Evolutionary conservation across 148 eudicot species (phyloP).

Genomic region (Vaccinium vitisidaea): DNA sequence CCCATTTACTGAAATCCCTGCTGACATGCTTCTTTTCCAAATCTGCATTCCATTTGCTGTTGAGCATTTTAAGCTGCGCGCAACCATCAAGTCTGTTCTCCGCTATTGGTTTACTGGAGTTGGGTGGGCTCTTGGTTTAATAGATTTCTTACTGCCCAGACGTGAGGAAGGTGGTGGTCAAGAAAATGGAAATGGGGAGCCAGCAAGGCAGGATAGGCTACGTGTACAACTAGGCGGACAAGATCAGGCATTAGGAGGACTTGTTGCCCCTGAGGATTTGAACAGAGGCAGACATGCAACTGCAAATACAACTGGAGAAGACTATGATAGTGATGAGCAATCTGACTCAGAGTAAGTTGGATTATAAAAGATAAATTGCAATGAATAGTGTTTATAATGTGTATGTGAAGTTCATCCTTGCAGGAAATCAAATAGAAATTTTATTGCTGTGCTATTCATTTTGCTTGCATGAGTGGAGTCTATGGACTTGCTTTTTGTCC

Average conservation of each 20-base stretch:
- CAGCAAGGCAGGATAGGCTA: conserved; percentile 62
- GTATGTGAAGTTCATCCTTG: not conserved
- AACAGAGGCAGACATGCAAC: conserved; percentile 43
- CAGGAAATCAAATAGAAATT: not conserved
- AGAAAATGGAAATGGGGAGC: conserved; percentile 69
- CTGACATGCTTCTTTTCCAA: conserved; percentile 92
- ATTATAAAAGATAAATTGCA: not conserved
- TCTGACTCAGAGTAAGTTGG: conserved; percentile 82
- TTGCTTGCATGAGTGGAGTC: not conserved
- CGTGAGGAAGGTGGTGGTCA: conserved; percentile 66
- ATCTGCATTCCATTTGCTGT: conserved; percentile 95
- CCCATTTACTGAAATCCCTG: conserved; percentile 96
- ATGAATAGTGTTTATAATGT: not conserved
- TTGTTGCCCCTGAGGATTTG: conserved; percentile 43
- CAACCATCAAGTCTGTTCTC: conserved; percentile 79
- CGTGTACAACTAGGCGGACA: conserved; percentile 47
- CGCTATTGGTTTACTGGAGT: conserved; percentile 91
- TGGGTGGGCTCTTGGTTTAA: conserved; percentile 89
- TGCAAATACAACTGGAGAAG: conserved; percentile 46
- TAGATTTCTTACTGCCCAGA: conserved; percentile 75
- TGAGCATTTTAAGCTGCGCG: conserved; percentile 83
- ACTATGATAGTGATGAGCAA: conserved; percentile 64
- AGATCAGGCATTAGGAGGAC: conserved; percentile 44
- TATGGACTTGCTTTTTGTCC: not conserved
- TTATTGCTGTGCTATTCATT: not conserved